Evolutionary conservation across 2,329 filamentous ascomycete species (phyloP).

Genomic region (Hymenotorrendiella dingleyae): DNA sequence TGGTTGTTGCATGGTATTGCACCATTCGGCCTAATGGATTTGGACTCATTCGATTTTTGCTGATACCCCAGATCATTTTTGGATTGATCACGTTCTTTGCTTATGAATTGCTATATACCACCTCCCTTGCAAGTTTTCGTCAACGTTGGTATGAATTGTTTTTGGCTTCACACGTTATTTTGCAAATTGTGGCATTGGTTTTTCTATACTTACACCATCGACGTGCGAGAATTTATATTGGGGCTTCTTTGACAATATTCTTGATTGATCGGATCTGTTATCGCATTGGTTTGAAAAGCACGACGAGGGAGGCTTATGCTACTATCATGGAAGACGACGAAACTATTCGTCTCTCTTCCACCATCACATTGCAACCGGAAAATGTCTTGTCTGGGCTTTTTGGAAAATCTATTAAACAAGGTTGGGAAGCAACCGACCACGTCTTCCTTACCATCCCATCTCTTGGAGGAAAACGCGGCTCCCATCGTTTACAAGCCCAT

Average conservation of each 20-base stretch:
- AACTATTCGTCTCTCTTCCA: slow-evolving; percentile 42
- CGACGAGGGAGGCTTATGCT: slow-evolving; percentile 42
- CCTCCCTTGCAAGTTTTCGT: slow-evolving; percentile 53
- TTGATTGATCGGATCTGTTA: slow-evolving; percentile 51
- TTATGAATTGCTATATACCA: slow-evolving; percentile 58
- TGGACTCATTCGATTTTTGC: slow-evolving; percentile 43
- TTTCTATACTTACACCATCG: slow-evolving; percentile 56
- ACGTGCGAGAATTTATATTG: slow-evolving; percentile 46
- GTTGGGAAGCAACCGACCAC: slow-evolving; percentile 58
- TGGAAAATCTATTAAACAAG: slow-evolving; percentile 36
- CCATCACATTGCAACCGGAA: slow-evolving; percentile 11
- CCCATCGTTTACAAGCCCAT: slow-evolving; percentile 55
- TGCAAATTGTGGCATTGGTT: slow-evolving; percentile 48
- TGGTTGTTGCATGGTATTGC: slow-evolving; percentile 50
- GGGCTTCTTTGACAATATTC: slow-evolving; percentile 49
- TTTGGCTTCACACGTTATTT: slow-evolving; percentile 49
- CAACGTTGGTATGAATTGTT: slow-evolving; percentile 59
- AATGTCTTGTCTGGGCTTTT: slow-evolving; percentile 12
- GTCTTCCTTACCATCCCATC: slow-evolving; percentile 55
- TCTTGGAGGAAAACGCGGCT: slow-evolving; percentile 43
- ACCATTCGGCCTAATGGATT: slow-evolving; percentile 45
- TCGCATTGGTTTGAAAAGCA: slow-evolving; percentile 47
- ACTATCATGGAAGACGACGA: slow-evolving; percentile 49
- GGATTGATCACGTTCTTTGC: slow-evolving; percentile 49
- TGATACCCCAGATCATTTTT: slow-evolving; percentile 44